A percentile compares a stretch with the other conserved stretches of the same genome.
Conservation (phyloP, 108 stramenopile genomes). For the Halocafeteria seosinensis region DNA sequence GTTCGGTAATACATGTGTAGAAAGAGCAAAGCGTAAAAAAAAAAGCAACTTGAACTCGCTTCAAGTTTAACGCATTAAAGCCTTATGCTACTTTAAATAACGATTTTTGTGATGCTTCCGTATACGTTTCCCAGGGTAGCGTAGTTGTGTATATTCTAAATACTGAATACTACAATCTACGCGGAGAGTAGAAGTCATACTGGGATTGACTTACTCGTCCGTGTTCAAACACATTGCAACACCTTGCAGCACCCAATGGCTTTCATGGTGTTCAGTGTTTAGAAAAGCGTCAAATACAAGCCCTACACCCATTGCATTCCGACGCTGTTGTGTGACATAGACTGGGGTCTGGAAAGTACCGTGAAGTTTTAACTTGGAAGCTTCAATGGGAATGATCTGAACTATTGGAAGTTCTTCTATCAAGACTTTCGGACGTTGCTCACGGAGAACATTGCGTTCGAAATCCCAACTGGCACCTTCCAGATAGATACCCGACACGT, state of each 20-base stretch:
- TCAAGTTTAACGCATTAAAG: too few species aligned
- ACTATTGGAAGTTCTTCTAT: constrained; percentile 43
- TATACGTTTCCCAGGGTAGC: neutral
- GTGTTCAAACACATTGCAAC: constrained; percentile 38
- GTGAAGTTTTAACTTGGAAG: constrained; percentile 41
- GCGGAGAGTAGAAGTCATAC: neutral
- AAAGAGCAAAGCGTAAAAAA: too few species aligned
- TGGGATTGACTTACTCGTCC: constrained; percentile 16
- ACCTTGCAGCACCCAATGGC: constrained; percentile 48
- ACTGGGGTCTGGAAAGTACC: constrained; percentile 48
- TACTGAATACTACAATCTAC: neutral
- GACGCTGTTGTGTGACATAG: constrained; percentile 44
- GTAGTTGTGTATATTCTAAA: neutral
- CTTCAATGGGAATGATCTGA: constrained; percentile 48
- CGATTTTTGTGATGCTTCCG: neutral
- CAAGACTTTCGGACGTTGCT: constrained; percentile 49
- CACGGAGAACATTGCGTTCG: constrained; percentile 15
- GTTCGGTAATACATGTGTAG: too few species aligned
- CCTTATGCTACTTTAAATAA: neutral
- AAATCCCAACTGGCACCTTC: constrained; percentile 52
- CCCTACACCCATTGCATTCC: constrained; percentile 53
- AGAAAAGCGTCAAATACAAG: constrained; percentile 46
- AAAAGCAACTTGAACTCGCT: too few species aligned
- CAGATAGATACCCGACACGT: constrained; percentile 39
- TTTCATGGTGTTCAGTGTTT: constrained; percentile 31